phyloP scores from a whole-genome alignment of 108 stramenopile genomes.

The Cyclotella baltica region DNA sequence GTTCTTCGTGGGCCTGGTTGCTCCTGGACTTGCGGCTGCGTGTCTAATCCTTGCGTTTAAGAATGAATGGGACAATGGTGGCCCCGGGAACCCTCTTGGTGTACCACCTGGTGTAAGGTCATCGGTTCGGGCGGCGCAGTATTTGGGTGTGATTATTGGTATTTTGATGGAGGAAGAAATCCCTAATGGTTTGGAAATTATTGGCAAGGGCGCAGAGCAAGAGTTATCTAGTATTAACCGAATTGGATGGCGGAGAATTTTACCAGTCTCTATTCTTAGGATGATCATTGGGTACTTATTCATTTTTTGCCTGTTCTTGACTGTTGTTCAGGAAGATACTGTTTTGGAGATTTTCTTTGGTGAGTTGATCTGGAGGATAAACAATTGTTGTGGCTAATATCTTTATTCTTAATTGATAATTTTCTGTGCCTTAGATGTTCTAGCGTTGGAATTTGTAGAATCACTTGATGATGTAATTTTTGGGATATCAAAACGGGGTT shows the following conservation, averaged over 20 bases:
- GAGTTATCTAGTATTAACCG: not conserved
- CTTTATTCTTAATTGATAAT: no score
- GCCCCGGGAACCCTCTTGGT: slow-evolving; percentile 21
- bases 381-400: no score
- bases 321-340: slow-evolving; percentile 14
- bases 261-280: slow-evolving; percentile 1
- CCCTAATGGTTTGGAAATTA: slow-evolving; percentile 11
- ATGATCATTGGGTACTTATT: slow-evolving; percentile 9
- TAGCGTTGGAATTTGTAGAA: slow-evolving; percentile 15
- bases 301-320: slow-evolving; percentile 3
- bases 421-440: not conserved
- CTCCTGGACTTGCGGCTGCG: slow-evolving; percentile 2
- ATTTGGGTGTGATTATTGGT: no score
- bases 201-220: slow-evolving; percentile 14
- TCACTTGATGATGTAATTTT: slow-evolving; percentile 19
- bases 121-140: slow-evolving; percentile 36
- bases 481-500: slow-evolving; percentile 12
- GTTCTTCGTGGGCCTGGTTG: slow-evolving; percentile 16
- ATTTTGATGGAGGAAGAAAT: slow-evolving; percentile 13
- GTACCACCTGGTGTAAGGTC: slow-evolving; percentile 19
- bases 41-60: slow-evolving; percentile 28
- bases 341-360: slow-evolving; percentile 23
- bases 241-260: not conserved
- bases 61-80: slow-evolving; percentile 33
- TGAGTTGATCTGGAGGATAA: not conserved